These are phyloP conservation scores for Pseudomonodictys pantanalensis DNA, from an alignment of 495 filamentous ascomycete species.

Conservation along the genomic window DNA sequence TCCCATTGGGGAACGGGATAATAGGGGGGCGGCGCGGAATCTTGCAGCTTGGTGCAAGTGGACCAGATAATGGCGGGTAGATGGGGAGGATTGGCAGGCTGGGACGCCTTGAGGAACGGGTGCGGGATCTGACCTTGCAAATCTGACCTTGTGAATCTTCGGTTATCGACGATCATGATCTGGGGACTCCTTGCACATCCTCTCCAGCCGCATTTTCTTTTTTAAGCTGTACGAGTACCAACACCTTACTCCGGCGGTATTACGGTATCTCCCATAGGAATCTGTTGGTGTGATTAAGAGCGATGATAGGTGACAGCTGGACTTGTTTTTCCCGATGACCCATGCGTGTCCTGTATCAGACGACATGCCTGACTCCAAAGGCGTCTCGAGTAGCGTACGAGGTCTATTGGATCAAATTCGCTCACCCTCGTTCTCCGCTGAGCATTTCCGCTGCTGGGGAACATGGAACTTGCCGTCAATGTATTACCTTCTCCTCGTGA, in stretches of 20 bases:
- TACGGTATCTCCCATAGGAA: too few relatives aligned
- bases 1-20: not conserved
- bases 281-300: not conserved
- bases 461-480: constrained; percentile 11
- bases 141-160: constrained; percentile 28
- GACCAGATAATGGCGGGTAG: constrained; percentile 4
- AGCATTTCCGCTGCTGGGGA: constrained; percentile 13
- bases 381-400: too few relatives aligned
- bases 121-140: constrained; percentile 22
- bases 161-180: constrained; percentile 14
- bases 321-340: too few relatives aligned
- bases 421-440: constrained; percentile 23
- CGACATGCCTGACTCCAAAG: too few relatives aligned
- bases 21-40: constrained; percentile 4
- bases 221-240: not conserved
- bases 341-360: too few relatives aligned
- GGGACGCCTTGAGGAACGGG: constrained; percentile 12
- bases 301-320: too few relatives aligned
- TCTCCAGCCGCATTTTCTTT: constrained; percentile 3
- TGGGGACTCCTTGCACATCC: constrained; percentile 4
- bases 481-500: too few relatives aligned
- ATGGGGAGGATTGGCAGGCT: not conserved
- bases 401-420: constrained; percentile 6
- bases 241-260: not conserved
- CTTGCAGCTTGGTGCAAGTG: not conserved